Percentiles rank a stretch among this genome's conserved stretches.
Conservation (phyloP, 2,329 filamentous ascomycete genomes). For the Fusarium sp. region DNA sequence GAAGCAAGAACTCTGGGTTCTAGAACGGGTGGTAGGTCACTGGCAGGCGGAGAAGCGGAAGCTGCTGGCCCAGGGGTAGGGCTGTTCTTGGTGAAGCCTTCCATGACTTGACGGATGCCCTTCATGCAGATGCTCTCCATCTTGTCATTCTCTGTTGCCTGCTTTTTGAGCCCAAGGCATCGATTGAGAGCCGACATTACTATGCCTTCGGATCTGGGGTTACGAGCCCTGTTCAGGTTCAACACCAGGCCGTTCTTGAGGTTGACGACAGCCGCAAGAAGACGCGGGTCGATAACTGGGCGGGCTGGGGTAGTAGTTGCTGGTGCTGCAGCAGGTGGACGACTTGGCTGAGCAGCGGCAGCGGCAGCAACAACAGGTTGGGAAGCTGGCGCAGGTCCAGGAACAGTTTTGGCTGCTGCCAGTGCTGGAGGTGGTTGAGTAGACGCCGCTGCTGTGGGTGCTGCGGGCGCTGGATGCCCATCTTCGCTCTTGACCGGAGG, state of each 20-base stretch:
- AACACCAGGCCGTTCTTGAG: conserved; percentile 62
- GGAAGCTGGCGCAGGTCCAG: conserved; percentile 30
- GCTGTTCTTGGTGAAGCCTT: conserved; percentile 57
- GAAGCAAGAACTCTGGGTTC: conserved; percentile 57
- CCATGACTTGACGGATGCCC: conserved; percentile 57
- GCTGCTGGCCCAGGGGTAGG: conserved; percentile 48
- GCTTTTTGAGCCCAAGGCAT: conserved; percentile 61
- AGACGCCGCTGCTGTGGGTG: background rate
- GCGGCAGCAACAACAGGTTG: conserved; percentile 33
- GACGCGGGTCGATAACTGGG: conserved; percentile 58
- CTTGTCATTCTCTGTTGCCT: conserved; percentile 58
- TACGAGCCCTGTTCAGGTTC: conserved; percentile 58
- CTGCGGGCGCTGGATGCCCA: conserved; percentile 30
- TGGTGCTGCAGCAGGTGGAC: conserved; percentile 43
- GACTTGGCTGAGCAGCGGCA: conserved; percentile 16
- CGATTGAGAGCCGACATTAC: conserved; percentile 67
- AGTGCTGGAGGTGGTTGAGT: conserved; percentile 31
- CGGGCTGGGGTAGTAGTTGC: conserved; percentile 44
- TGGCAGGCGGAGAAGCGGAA: conserved; percentile 36
- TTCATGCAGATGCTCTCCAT: conserved; percentile 62
- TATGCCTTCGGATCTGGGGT: conserved; percentile 59
- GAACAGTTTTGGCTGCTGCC: conserved; percentile 33
- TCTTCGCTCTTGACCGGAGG: conserved; percentile 48
- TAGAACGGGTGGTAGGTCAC: conserved; percentile 48
- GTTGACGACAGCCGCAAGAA: conserved; percentile 57